Evolutionary conservation across 148 eudicot genomes (phyloP).

Genomic region (Arctostaphylos glauca): DNA sequence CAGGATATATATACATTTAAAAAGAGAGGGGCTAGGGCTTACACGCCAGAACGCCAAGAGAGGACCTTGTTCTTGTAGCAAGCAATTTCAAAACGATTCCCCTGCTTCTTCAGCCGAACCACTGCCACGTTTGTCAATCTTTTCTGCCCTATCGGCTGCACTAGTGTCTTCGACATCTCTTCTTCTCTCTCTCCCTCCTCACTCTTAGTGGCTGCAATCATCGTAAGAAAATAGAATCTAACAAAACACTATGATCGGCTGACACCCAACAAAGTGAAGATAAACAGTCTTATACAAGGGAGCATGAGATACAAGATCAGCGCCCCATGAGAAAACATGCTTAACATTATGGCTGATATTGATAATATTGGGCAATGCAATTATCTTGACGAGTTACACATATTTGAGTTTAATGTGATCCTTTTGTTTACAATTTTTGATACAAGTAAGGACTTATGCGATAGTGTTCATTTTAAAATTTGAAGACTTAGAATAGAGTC

Average conservation of each 20-base stretch:
- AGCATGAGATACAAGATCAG: no score
- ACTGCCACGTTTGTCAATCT: slow-evolving; percentile 91
- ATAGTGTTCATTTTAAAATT: no score
- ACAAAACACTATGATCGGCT: neutral
- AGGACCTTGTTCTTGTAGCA: slow-evolving; percentile 99
- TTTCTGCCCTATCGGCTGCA: slow-evolving; percentile 94
- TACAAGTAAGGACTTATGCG: no score
- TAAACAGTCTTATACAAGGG: no score
- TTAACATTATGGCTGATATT: no score
- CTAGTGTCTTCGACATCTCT: slow-evolving; percentile 74
- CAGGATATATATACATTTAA: neutral
- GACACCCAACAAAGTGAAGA: no score
- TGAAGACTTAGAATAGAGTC: no score
- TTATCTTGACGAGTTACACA: no score
- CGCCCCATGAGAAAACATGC: no score
- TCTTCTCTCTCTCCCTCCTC: slow-evolving; percentile 17
- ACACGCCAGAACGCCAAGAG: slow-evolving; percentile 95
- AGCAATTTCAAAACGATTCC: slow-evolving; percentile 89
- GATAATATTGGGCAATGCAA: no score
- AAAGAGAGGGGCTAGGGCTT: slow-evolving; percentile 11
- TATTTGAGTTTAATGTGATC: no score
- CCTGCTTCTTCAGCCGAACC: slow-evolving; percentile 87
- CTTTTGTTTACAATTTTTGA: no score
- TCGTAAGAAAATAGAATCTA: neutral
- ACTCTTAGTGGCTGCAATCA: neutral